Conservation (phyloP, 2,329 filamentous ascomycete genomes). For the Exophiala phaeomuriformis region DNA sequence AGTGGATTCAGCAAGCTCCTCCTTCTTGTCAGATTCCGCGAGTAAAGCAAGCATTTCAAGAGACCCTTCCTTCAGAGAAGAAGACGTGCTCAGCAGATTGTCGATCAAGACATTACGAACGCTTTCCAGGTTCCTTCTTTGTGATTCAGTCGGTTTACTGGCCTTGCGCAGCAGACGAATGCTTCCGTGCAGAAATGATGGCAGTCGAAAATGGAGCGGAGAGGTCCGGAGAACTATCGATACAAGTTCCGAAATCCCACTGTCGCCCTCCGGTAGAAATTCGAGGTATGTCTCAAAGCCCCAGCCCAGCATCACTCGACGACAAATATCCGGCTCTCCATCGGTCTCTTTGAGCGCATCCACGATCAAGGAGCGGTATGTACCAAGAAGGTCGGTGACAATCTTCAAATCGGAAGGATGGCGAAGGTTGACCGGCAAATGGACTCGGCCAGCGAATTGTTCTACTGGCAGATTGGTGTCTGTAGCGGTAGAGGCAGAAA, state of each 20-base stretch:
- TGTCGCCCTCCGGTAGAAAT: not conserved
- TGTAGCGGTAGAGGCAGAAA: not conserved
- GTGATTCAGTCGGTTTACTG: constrained; percentile 44
- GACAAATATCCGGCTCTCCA: constrained; percentile 8
- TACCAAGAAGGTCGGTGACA: not conserved
- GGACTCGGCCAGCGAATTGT: constrained; percentile 13
- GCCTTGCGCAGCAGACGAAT: constrained; percentile 8
- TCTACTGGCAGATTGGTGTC: constrained; percentile 1
- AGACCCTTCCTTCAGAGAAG: constrained; percentile 64
- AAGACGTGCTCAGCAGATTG: constrained; percentile 69
- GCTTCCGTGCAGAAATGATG: constrained; percentile 57
- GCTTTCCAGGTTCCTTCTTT: constrained; percentile 55
- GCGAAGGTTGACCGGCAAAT: constrained; percentile 6
- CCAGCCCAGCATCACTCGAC: constrained; percentile 16
- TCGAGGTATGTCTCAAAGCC: constrained; percentile 18
- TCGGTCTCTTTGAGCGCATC: not conserved
- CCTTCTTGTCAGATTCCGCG: constrained; percentile 41
- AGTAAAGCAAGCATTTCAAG: constrained; percentile 64
- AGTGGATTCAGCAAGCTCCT: constrained; percentile 43
- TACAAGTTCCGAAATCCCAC: not conserved
- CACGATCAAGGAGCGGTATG: constrained; percentile 4
- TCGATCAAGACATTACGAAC: constrained; percentile 50
- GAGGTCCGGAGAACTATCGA: constrained; percentile 2
- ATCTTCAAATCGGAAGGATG: not conserved
- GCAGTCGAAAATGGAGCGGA: constrained; percentile 39